Conservation (phyloP, 1,139 yeast genomes). For the Kurtzmaniella natalensis region DNA sequence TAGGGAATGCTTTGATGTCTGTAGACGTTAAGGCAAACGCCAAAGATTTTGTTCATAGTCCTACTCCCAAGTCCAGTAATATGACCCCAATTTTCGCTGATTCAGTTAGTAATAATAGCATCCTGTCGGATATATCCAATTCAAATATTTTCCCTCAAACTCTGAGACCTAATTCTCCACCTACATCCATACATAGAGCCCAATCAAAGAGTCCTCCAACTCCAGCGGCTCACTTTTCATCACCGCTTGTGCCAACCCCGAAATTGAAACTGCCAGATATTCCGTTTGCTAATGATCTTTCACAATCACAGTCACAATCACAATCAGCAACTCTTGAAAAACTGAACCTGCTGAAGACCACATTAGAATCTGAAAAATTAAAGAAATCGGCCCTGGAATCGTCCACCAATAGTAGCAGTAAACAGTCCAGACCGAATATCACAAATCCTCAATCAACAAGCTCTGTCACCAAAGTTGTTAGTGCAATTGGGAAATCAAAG, state of each 20-base stretch:
- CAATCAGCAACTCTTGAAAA: neutral
- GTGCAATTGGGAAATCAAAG: conserved; percentile 29
- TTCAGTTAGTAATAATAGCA: neutral
- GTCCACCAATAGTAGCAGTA: conserved; percentile 5
- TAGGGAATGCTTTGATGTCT: conserved; percentile 19
- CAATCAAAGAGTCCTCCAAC: neutral
- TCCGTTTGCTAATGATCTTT: too few relatives aligned
- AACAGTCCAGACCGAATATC: conserved; percentile 2
- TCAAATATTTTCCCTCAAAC: neutral
- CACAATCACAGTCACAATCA: too few relatives aligned
- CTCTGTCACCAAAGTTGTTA: conserved; percentile 20
- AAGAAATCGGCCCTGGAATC: conserved; percentile 4
- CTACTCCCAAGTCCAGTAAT: neutral
- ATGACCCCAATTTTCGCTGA: conserved; percentile 3
- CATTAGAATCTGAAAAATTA: conserved; percentile 2
- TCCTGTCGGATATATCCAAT: neutral
- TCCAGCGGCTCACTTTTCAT: too few relatives aligned
- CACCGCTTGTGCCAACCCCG: conserved; percentile 4
- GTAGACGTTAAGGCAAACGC: conserved; percentile 1
- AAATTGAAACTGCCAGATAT: neutral
- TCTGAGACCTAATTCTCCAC: conserved; percentile 1
- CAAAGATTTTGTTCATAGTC: neutral
- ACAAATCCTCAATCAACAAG: conserved; percentile 4
- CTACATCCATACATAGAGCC: neutral
- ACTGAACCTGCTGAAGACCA: neutral